phyloP scores from a whole-genome alignment of 2,329 filamentous ascomycete genomes.

The Alternaria longipes region DNA sequence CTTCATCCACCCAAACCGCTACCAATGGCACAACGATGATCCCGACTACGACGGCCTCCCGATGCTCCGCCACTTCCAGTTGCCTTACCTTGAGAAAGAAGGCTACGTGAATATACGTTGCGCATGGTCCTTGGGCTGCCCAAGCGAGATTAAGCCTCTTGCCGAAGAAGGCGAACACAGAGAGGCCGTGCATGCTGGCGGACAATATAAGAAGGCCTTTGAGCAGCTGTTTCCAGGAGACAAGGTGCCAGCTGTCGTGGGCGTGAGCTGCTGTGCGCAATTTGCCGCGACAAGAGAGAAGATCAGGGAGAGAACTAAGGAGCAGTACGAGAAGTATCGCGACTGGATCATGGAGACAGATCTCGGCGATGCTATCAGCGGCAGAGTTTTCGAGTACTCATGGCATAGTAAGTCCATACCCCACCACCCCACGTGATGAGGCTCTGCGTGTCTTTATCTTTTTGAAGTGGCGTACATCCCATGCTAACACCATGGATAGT shows the following conservation, averaged over 20 bases:
- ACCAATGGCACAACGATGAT: conserved; percentile 63
- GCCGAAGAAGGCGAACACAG: conserved; percentile 53
- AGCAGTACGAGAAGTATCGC: conserved; percentile 60
- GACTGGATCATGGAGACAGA: conserved; percentile 60
- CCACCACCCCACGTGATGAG: background rate
- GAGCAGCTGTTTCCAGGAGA: conserved; percentile 58
- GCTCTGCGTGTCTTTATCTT: conserved; percentile 5
- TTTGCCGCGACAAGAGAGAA: conserved; percentile 62
- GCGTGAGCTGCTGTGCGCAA: conserved; percentile 64
- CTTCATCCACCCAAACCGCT: conserved; percentile 55
- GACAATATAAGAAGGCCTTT: conserved; percentile 60
- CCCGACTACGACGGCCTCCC: conserved; percentile 61
- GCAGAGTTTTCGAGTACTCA: conserved; percentile 66
- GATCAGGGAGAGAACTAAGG: conserved; percentile 56
- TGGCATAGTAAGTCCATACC: conserved; percentile 63
- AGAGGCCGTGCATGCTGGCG: conserved; percentile 58
- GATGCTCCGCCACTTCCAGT: conserved; percentile 59
- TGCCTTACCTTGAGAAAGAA: conserved; percentile 58
- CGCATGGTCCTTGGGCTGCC: conserved; percentile 62
- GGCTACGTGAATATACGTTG: conserved; percentile 66
- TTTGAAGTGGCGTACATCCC: background rate
- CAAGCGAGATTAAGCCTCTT: conserved; percentile 59
- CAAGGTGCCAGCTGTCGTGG: conserved; percentile 56
- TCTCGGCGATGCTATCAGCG: conserved; percentile 60
- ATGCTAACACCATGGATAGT: conserved; percentile 39